These are phyloP conservation scores for Nicotiana noctiflora DNA, from an alignment of 257 asterid genomes.

Conservation along the genomic window DNA sequence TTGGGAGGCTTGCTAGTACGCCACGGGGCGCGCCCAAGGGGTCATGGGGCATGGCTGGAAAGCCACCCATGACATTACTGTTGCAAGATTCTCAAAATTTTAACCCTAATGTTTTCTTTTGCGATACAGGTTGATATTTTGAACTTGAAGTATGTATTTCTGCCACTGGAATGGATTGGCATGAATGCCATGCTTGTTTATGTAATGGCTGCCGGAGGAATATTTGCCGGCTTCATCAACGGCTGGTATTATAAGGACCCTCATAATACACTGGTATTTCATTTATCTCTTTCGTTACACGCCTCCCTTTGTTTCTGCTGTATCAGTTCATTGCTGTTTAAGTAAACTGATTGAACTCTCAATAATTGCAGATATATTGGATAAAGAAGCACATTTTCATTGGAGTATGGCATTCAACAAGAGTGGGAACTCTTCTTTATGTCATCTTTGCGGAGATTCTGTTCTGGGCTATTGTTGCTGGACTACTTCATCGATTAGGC, in stretches of 20 bases:
- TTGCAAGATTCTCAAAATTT: background rate
- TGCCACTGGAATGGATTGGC: slow-evolving; percentile 75
- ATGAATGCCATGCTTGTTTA: slow-evolving; percentile 85
- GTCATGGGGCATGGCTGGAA: too few species aligned
- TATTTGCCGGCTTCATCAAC: slow-evolving; percentile 67
- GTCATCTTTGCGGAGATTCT: slow-evolving; percentile 64
- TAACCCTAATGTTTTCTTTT: background rate
- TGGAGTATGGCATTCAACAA: slow-evolving; percentile 55
- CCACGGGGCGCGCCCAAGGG: too few species aligned
- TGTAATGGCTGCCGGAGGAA: slow-evolving; percentile 71
- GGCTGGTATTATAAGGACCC: slow-evolving; percentile 77
- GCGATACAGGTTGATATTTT: slow-evolving; percentile 49
- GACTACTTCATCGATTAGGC: slow-evolving; percentile 43
- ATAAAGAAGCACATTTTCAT: slow-evolving; percentile 71
- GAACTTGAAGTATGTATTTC: slow-evolving; percentile 36
- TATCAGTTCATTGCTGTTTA: background rate
- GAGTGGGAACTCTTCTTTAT: slow-evolving; percentile 60
- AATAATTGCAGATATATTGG: slow-evolving; percentile 44
- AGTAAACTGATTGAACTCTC: background rate
- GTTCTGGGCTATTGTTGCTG: slow-evolving; percentile 61
- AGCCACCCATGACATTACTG: too few species aligned
- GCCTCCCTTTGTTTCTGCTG: background rate
- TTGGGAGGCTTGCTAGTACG: too few species aligned
- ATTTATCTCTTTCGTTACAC: slow-evolving; percentile 2
- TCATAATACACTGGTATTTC: slow-evolving; percentile 52